Evolutionary conservation across 2,329 filamentous ascomycete species (phyloP).

Genomic region (Nigrospora osmanthi): DNA sequence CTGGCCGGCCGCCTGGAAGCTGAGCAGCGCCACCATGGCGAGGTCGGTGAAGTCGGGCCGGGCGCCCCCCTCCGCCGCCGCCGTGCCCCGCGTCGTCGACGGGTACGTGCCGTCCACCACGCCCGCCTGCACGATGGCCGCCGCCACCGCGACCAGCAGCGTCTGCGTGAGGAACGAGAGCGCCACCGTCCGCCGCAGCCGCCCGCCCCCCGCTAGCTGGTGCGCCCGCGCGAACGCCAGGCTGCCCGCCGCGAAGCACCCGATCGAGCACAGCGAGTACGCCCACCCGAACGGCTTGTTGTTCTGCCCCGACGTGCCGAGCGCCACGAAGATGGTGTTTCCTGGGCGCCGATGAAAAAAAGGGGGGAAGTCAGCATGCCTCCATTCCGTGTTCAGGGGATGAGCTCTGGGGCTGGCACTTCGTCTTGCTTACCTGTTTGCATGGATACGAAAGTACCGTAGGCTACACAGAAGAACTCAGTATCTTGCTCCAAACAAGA

Average conservation of each 20-base stretch:
- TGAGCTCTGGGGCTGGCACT: neutral
- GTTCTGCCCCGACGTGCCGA: constrained; percentile 30
- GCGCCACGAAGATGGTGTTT: constrained; percentile 33
- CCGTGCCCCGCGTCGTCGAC: constrained; percentile 13
- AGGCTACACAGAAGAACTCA: constrained; percentile 17
- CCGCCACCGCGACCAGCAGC: constrained; percentile 15
- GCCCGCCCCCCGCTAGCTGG: constrained; percentile 16
- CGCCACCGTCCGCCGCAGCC: constrained; percentile 17
- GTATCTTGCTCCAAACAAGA: no score
- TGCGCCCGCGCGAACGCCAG: constrained; percentile 28
- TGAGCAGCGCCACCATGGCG: constrained; percentile 35
- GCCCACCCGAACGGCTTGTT: constrained; percentile 31
- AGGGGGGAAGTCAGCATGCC: neutral
- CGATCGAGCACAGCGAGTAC: constrained; percentile 32
- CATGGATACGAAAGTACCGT: constrained; percentile 34
- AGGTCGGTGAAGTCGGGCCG: constrained; percentile 18
- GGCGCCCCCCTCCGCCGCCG: no score
- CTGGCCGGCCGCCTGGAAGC: constrained; percentile 47
- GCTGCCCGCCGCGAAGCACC: constrained; percentile 31
- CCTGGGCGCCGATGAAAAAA: constrained; percentile 11
- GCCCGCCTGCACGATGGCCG: constrained; percentile 18
- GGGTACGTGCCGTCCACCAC: constrained; percentile 19
- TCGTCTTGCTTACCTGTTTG: constrained; percentile 18
- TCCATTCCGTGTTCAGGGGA: neutral
- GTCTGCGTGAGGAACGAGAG: constrained; percentile 19